Evolutionary conservation across 2,329 filamentous ascomycete genomes (phyloP), one percentile per base, ranked within the genome.

Genomic region (Cladosporium phlei): DNA sequence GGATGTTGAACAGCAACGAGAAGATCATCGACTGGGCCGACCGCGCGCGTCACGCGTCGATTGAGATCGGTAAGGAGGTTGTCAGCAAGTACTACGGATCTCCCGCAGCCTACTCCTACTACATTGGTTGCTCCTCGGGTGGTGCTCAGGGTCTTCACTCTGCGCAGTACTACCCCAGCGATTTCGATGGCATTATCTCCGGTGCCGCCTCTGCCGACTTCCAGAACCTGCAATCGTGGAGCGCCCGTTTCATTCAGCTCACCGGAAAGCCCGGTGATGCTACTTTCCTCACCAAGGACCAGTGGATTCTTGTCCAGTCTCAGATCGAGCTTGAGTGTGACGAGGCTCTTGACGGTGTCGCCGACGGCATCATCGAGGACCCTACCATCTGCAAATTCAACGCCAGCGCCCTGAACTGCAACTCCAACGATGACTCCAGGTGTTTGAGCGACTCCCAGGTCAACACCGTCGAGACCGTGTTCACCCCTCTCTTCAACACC

Each of bases 321-420:
- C 67, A 69, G 38, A 64, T 74, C 27, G 51, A 77, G 25, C 61
- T 62, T 8, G 73, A 77, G 55, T 78, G 75, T 55, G 75, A 78
- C 50, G 70, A 65, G 60, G 55, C 55, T 2, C 60, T 75, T 6
- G 75, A 78, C 52, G 71, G 72, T 14, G 67, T 69, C 11, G 57
- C 61, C 11, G 75, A 78, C 54, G 71, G 71, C 5, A 69, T 76
- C 42, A 58, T 76, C 22, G 71, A 74, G 52, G 68, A 72, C 52
- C 66, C 72, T 1, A 62, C 61, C 7, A 59, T 67, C 16, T 76
- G 73, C 60, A 57, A 65, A 28, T 68, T 71, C 12, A 61, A 67
- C 32, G 59, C 60, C 4, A 52, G 56, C 16, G 38, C 27, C 30
- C 52, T 56, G 24, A 59, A 72, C 11, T 73, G 70, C 57, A 50